Evolutionary conservation across 257 asterid genomes (phyloP), one percentile per base, ranked within the genome.

Genomic region (Solanum dulcamara): DNA sequence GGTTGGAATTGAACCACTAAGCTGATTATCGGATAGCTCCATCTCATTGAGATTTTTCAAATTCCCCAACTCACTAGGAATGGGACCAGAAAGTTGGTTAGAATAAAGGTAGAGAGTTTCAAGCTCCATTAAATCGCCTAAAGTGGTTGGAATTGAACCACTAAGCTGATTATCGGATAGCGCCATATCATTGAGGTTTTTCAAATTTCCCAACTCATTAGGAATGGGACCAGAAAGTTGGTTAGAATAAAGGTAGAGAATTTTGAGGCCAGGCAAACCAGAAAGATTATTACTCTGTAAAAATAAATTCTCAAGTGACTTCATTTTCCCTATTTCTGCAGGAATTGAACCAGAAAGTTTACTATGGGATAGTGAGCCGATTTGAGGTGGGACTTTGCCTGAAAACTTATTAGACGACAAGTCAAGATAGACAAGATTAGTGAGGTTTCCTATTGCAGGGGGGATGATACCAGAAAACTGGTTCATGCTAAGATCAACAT

Each of bases 401-500:
- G 55, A 40, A 26, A 88, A 1, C n/a, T 38, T 9, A 17, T 88
- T 84, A 15, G 0, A 0, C 6, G 60, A 24, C 44, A 88, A 32
- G 38, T 86, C 46, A 32, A 77, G 57, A 32, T 42, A 32, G 40
- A 32, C 28, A 10, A 79, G 80, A 57, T 38, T 33, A 15, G 79
- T 15, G 42, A 85, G 66, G 0, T 44, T 48, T 1, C 84, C 51
- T 20, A 85, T 62, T 46, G 24, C 50, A n/a, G 10, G 51, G 5
- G 87, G 84, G 0, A 85, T 62, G 3, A 28, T 40, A 10, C 90
- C 87, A 62, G 67, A 84, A 74, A 88, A 70, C 1, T 38, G 33
- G n/a, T 89, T 89, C 10, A 11, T 6, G 7, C 44, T 32, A 24
- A 87, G 8, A 83, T 87, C 91, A 13, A 89, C 46, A 64, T 32